These are phyloP conservation scores for Cercospora zeina DNA, from an alignment of 2,329 filamentous ascomycete genomes.

Conservation along the genomic window DNA sequence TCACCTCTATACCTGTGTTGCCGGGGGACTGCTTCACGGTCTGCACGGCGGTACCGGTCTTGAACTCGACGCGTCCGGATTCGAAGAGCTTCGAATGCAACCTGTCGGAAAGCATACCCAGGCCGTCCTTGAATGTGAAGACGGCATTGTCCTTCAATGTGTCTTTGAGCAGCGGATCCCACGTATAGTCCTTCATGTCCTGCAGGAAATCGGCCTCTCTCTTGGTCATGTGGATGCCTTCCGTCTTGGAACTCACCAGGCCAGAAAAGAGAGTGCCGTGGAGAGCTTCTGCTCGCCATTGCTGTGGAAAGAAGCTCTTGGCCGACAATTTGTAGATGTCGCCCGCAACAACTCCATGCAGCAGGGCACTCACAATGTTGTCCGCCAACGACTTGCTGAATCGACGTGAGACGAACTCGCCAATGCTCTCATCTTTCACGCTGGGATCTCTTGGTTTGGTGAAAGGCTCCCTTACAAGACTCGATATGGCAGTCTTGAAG, in stretches of 20 bases:
- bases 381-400: slow-evolving; percentile 60
- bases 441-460: slow-evolving; percentile 36
- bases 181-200: slow-evolving; percentile 38
- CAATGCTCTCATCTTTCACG: slow-evolving; percentile 69
- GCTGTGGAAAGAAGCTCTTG: slow-evolving; percentile 59
- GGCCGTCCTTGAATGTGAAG: slow-evolving; percentile 49
- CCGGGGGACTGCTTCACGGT: slow-evolving; percentile 44
- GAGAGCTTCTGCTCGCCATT: slow-evolving; percentile 53
- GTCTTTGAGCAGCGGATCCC: slow-evolving; percentile 40
- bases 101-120: slow-evolving; percentile 44
- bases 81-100: slow-evolving; percentile 43
- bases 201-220: slow-evolving; percentile 38
- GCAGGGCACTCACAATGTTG: slow-evolving; percentile 70
- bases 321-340: slow-evolving; percentile 79
- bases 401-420: slow-evolving; percentile 61
- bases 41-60: slow-evolving; percentile 47
- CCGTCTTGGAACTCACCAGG: slow-evolving; percentile 34
- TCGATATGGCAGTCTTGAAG: slow-evolving; percentile 51
- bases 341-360: slow-evolving; percentile 92
- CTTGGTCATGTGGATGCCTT: slow-evolving; percentile 42
- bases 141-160: slow-evolving; percentile 42
- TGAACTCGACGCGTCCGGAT: slow-evolving; percentile 46
- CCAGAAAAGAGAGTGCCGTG: slow-evolving; percentile 44
- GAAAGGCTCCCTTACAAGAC: slow-evolving; percentile 42
- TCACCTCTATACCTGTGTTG: slow-evolving; percentile 39